Conservation (phyloP, 176 grass and related monocot genomes). For the Stipa capillata region DNA sequence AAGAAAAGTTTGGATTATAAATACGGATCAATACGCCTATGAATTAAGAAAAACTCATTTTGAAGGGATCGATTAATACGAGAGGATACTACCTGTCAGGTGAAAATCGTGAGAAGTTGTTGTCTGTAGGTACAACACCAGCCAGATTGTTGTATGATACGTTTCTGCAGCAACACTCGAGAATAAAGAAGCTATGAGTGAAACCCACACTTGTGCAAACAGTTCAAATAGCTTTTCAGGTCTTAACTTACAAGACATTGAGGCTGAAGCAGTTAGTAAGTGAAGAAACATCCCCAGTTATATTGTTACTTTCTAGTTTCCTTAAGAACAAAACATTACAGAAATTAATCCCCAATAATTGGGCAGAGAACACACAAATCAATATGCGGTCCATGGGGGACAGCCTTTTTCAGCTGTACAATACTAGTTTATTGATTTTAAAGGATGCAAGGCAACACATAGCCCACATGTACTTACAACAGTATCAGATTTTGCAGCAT, state of each 20-base stretch:
- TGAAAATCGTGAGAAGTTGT: constrained; percentile 92
- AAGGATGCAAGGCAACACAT: background rate
- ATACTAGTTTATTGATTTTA: background rate
- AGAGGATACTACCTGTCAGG: constrained; percentile 52
- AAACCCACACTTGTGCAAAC: constrained; percentile 1
- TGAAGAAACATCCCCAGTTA: constrained; percentile 73
- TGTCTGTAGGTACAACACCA: constrained; percentile 66
- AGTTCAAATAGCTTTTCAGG: constrained; percentile 1
- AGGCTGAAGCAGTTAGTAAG: constrained; percentile 87
- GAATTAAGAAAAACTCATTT: background rate
- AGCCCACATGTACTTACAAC: constrained; percentile 42
- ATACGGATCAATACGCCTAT: background rate
- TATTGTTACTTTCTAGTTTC: constrained; percentile 81
- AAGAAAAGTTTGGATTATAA: constrained; percentile 9
- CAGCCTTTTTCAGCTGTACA: background rate
- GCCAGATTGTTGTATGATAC: constrained; percentile 81
- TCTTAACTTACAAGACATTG: constrained; percentile 53
- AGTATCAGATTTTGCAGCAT: constrained; percentile 77
- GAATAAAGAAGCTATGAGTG: background rate
- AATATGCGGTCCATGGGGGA: background rate
- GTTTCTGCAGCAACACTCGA: constrained; percentile 45
- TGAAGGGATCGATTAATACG: background rate
- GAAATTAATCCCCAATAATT: constrained; percentile 19
- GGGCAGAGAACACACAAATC: background rate
- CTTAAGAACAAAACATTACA: constrained; percentile 26